Evolutionary conservation across 192 early-diverging fungal genomes (phyloP).

Genomic region (Podochytrium sp.): DNA sequence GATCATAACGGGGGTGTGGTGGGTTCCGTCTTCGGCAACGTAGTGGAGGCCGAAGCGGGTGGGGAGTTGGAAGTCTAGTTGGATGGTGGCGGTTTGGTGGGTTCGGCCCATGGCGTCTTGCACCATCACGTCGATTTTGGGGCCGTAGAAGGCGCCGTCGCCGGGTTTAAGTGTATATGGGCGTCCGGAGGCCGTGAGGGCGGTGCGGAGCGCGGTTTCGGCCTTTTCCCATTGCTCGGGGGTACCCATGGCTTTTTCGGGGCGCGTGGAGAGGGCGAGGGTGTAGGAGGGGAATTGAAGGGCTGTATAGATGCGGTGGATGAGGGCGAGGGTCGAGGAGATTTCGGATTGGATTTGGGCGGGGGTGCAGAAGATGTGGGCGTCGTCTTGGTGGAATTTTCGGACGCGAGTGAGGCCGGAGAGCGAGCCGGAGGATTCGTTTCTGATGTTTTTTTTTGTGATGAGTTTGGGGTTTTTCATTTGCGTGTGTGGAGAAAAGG

Average conservation of each 20-base stretch:
- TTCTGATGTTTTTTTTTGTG: constrained; percentile 50
- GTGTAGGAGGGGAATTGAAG: constrained; percentile 82
- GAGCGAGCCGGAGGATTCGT: constrained; percentile 88
- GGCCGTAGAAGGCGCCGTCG: constrained; percentile 96
- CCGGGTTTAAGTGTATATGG: constrained; percentile 77
- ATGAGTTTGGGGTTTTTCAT: not conserved
- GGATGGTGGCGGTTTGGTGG: constrained; percentile 95
- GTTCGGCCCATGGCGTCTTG: constrained; percentile 77
- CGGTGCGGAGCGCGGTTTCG: constrained; percentile 71
- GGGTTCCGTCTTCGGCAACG: constrained; percentile 59
- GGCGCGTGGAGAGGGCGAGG: constrained; percentile 81
- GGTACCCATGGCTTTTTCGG: constrained; percentile 74
- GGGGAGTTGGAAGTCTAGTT: constrained; percentile 95
- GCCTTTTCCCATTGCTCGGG: constrained; percentile 79
- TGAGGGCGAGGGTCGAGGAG: constrained; percentile 70
- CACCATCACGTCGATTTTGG: constrained; percentile 92
- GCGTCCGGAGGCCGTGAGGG: constrained; percentile 63
- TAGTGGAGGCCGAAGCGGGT: constrained; percentile 81
- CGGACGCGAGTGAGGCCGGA: constrained; percentile 89
- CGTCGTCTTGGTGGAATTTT: constrained; percentile 97
- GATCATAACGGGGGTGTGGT: constrained; percentile 86
- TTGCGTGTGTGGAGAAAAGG: too few relatives aligned
- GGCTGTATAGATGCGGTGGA: constrained; percentile 76
- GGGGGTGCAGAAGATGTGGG: constrained; percentile 90
- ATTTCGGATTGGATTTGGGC: constrained; percentile 85